Conservation (phyloP, 2,329 filamentous ascomycete genomes). For the Ophiosphaerella korrae region DNA sequence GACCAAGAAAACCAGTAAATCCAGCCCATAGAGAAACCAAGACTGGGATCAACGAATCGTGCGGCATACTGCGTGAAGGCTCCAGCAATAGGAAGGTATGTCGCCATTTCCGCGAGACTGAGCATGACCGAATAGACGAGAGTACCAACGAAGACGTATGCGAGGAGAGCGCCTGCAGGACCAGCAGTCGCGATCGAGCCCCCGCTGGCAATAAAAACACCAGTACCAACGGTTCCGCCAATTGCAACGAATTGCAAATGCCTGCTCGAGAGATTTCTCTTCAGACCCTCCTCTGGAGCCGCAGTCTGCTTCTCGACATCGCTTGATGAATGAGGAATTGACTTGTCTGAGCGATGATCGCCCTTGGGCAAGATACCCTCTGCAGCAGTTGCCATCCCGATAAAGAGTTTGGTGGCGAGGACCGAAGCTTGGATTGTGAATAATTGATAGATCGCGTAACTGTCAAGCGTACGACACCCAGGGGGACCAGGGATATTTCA, state of each 20-base stretch:
- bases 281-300: slow-evolving; percentile 31
- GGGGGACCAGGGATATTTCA: slow-evolving; percentile 30
- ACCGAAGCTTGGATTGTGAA: slow-evolving; percentile 16
- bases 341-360: slow-evolving; percentile 39
- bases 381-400: slow-evolving; percentile 29
- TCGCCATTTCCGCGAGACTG: slow-evolving; percentile 70
- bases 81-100: slow-evolving; percentile 76
- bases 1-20: slow-evolving; percentile 83
- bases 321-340: slow-evolving; percentile 30
- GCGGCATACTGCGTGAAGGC: slow-evolving; percentile 78
- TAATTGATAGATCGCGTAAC: slow-evolving; percentile 11
- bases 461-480: slow-evolving; percentile 16
- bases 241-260: slow-evolving; percentile 49
- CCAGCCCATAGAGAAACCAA: slow-evolving; percentile 81
- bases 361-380: slow-evolving; percentile 34
- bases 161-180: slow-evolving; percentile 54
- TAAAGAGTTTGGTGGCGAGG: slow-evolving; percentile 7
- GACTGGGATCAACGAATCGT: slow-evolving; percentile 73
- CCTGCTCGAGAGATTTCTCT: slow-evolving; percentile 44
- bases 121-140: slow-evolving; percentile 78
- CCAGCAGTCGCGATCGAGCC: slow-evolving; percentile 55
- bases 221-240: slow-evolving; percentile 56
- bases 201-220: slow-evolving; percentile 60
- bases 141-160: slow-evolving; percentile 62
- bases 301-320: slow-evolving; percentile 46